Conservation (phyloP, 163 green algal genomes). For the Trebouxia gelatinosa region DNA sequence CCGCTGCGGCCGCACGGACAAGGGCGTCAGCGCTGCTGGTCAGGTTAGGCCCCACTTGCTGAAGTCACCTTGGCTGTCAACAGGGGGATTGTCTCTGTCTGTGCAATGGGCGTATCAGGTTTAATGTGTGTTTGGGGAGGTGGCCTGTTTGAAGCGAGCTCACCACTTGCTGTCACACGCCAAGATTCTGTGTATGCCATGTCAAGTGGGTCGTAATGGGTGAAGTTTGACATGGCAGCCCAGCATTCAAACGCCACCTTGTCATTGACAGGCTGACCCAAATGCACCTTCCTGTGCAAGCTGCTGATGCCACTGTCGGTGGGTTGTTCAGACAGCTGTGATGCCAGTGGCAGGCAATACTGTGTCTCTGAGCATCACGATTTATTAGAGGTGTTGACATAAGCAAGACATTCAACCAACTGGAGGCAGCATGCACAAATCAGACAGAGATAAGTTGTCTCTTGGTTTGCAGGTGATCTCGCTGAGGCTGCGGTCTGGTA, state of each 20-base stretch:
- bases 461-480: conserved; percentile 65
- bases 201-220: background rate
- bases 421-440: background rate
- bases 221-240: background rate
- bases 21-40: conserved; percentile 76
- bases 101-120: background rate
- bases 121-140: background rate
- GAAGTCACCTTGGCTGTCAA: background rate
- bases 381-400: too few species aligned
- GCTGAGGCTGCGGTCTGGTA: conserved; percentile 65
- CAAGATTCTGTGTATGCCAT: background rate
- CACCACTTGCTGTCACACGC: background rate
- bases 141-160: background rate
- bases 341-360: too few species aligned
- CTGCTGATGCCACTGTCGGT: too few species aligned
- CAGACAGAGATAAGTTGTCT: background rate
- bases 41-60: conserved; percentile 46
- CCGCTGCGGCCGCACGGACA: conserved; percentile 86
- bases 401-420: too few species aligned
- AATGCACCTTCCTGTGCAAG: background rate
- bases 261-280: background rate
- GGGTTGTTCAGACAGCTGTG: too few species aligned
- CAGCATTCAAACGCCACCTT: background rate
- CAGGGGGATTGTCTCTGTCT: too few species aligned
- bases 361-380: too few species aligned